Evolutionary conservation across 1,284 basidiomycete species (phyloP).

Genomic region (Ganoderma resinaceum): DNA sequence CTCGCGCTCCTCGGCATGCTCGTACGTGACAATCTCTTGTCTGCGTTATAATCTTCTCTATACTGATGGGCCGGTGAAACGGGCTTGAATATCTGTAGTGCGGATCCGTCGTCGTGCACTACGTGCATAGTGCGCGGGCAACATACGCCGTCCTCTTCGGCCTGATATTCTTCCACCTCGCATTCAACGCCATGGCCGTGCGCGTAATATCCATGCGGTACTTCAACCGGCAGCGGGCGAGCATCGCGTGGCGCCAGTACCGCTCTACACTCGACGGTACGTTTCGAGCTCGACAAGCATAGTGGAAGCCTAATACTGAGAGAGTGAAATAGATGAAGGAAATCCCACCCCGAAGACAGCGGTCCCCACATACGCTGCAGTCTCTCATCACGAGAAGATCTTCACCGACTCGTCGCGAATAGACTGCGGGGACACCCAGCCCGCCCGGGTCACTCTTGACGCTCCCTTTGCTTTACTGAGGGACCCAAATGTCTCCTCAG

Average conservation of each 20-base stretch:
- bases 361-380: neutral
- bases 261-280: constrained; percentile 19
- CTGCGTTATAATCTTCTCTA: neutral
- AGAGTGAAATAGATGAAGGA: constrained; percentile 7
- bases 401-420: constrained; percentile 27
- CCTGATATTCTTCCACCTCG: constrained; percentile 60
- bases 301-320: neutral
- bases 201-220: constrained; percentile 60
- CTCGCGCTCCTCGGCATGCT: constrained; percentile 70
- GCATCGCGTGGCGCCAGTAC: constrained; percentile 55
- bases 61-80: neutral
- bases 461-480: constrained; percentile 24
- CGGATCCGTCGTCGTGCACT: constrained; percentile 63
- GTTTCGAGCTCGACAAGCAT: neutral
- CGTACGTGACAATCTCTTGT: constrained; percentile 47
- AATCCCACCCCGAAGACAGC: constrained; percentile 3
- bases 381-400: constrained; percentile 27
- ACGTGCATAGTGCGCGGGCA: constrained; percentile 52
- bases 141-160: constrained; percentile 60
- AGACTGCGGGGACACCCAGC: neutral
- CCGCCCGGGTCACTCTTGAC: constrained; percentile 26
- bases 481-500: neutral
- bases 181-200: constrained; percentile 67
- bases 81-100: constrained; percentile 46
- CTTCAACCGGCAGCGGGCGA: constrained; percentile 65